These are phyloP conservation scores for Imleria badia DNA, from an alignment of 768 basidiomycete species.

Conservation along the genomic window DNA sequence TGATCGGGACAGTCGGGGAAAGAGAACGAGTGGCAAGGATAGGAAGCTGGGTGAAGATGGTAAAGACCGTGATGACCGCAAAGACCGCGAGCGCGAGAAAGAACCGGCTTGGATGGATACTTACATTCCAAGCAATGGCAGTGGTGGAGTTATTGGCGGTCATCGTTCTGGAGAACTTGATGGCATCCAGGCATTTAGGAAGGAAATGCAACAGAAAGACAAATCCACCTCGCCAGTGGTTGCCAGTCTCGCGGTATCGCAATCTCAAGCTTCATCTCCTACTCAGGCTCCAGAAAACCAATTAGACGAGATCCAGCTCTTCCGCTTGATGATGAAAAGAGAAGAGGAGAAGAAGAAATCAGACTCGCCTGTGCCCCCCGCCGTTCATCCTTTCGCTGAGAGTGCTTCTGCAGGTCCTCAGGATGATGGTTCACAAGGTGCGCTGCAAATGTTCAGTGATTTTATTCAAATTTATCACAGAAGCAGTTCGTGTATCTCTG, in stretches of 20 bases:
- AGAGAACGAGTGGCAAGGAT: constrained; percentile 60
- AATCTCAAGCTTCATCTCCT: constrained; percentile 22
- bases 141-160: constrained; percentile 63
- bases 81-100: constrained; percentile 67
- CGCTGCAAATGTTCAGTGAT: neutral
- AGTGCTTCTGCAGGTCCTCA: constrained; percentile 5
- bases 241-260: constrained; percentile 10
- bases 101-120: constrained; percentile 95
- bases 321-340: constrained; percentile 80
- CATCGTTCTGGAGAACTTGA: constrained; percentile 67
- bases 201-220: constrained; percentile 76
- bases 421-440: constrained; percentile 22
- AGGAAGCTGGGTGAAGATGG: constrained; percentile 48
- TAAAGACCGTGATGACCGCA: constrained; percentile 48
- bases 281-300: constrained; percentile 33
- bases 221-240: constrained; percentile 38
- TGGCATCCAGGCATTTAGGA: constrained; percentile 87
- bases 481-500: constrained; percentile 6
- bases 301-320: constrained; percentile 81
- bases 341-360: constrained; percentile 55
- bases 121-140: constrained; percentile 63
- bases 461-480: constrained; percentile 11
- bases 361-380: constrained; percentile 17
- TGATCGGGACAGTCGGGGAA: constrained; percentile 65
- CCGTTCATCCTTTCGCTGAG: constrained; percentile 8